These are phyloP conservation scores for Neonectria neomacrospora DNA, from an alignment of 2,329 filamentous ascomycete species.

Conservation along the genomic window DNA sequence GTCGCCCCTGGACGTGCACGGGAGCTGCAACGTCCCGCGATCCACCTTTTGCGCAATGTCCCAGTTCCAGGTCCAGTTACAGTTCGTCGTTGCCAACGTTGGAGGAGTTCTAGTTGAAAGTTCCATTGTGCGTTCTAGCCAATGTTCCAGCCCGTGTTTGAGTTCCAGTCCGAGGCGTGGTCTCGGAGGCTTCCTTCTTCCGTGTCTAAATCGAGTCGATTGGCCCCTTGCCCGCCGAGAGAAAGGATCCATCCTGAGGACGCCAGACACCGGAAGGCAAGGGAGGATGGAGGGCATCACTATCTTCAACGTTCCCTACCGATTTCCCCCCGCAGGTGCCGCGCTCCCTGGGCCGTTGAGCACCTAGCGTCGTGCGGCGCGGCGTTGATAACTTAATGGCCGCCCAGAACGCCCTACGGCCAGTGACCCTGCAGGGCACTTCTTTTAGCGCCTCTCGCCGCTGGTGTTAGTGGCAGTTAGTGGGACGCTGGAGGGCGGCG, in stretches of 20 bases:
- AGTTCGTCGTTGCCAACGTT: not conserved
- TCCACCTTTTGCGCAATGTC: constrained; percentile 37
- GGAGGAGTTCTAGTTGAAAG: constrained; percentile 11
- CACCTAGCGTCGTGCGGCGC: constrained; percentile 6
- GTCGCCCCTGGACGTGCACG: constrained; percentile 27
- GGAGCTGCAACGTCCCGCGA: constrained; percentile 40
- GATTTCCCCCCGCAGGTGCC: constrained; percentile 24
- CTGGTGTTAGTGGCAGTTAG: constrained; percentile 24
- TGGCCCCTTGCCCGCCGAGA: not conserved
- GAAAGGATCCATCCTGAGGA: no score
- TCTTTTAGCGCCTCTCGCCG: constrained; percentile 16
- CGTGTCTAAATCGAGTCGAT: constrained; percentile 1
- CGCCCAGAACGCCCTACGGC: not conserved
- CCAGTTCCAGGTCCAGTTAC: constrained; percentile 27
- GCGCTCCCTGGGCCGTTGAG: constrained; percentile 11
- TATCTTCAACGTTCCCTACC: not conserved
- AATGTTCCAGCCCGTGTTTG: constrained; percentile 16
- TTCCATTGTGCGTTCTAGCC: constrained; percentile 19
- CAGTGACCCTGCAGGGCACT: constrained; percentile 13
- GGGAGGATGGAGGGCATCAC: not conserved
- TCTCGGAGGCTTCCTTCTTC: not conserved
- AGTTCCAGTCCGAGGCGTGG: constrained; percentile 16
- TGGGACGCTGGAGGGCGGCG: constrained; percentile 1
- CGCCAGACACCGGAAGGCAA: not conserved
- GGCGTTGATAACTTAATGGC: constrained; percentile 10